Conservation (phyloP, 1,284 basidiomycete genomes). For the Wallemia ichthyophaga region DNA sequence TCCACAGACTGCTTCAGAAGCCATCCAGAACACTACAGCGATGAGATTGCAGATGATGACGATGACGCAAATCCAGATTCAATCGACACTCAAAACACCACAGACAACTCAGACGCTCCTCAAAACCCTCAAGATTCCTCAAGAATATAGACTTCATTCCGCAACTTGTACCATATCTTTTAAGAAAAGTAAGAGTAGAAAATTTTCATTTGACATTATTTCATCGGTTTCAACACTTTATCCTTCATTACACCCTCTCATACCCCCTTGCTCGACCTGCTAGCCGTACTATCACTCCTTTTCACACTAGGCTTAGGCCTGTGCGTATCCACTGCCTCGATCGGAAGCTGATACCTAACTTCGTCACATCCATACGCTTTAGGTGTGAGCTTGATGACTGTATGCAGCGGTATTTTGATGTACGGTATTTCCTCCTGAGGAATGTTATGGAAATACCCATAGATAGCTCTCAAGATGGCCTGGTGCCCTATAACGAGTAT, state of each 20-base stretch:
- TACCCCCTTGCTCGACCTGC: not conserved
- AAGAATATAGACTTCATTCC: too few relatives aligned
- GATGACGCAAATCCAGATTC: not conserved
- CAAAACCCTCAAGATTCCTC: too few relatives aligned
- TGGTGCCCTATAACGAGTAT: constrained; percentile 27
- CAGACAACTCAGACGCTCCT: too few relatives aligned
- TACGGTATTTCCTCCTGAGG: constrained; percentile 85
- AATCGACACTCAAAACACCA: too few relatives aligned
- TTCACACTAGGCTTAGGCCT: constrained; percentile 39
- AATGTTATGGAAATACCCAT: constrained; percentile 80
- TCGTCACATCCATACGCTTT: constrained; percentile 98
- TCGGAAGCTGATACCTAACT: constrained; percentile 59
- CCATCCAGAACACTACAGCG: constrained; percentile 81
- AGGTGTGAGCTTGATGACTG: constrained; percentile 78
- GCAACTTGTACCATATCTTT: too few relatives aligned
- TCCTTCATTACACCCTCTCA: not conserved
- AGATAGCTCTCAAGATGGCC: constrained; percentile 74
- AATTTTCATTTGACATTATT: too few relatives aligned
- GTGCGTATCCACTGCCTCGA: constrained; percentile 74
- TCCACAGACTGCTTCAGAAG: constrained; percentile 54
- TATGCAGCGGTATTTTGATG: constrained; percentile 60
- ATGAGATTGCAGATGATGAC: constrained; percentile 18
- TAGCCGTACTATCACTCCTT: constrained; percentile 1
- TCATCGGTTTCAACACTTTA: too few relatives aligned
- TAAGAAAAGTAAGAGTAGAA: too few relatives aligned